Base-by-base conservation (phyloP, 306 rosid genomes). In the Elaeagnus macrophylla region DNA sequence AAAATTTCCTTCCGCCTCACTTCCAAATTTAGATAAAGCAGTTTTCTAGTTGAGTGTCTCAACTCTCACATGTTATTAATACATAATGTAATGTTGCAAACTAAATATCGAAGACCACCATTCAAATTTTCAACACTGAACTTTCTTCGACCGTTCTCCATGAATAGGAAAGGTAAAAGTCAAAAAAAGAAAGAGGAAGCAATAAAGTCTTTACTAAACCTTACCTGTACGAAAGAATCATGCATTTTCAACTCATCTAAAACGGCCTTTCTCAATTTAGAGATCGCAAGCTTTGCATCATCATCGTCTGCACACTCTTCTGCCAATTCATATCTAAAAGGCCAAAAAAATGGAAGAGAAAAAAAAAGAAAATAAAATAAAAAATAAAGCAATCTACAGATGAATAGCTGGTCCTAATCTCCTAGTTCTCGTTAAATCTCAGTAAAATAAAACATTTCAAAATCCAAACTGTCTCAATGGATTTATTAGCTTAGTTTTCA, bases 241-340 rank as follows among this genome's bases (percentile, higher is more conserved):
- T 88, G 99, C 96, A 83, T 71, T 72, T 81, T 77, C 65, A 81
- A 70, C 62, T 81, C 83, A 62, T 43, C 65, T 6, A 61, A 42
- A 67, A 74, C 75, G 8, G 65, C 72, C 54, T 48, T 74, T 53
- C 79, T 77, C 67, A 81, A 51, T 45, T 68, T 59, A 37, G 73
- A 65, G 62, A 81, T 77, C 10, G 72, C 69, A 54, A 66, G 57
- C 69, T 80, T 93, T 39, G 86, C 95, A 53, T 93, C 99, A 58
- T 93, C 99, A 67, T 93, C 99, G 54, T 93, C 96, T 12, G 99
- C 89, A 73, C 95, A 85, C 57, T 85, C 90, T 63, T 76, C 94
- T 15, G 96, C 99, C 64, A 61, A 68, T 42, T 74, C 83, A 69
- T 74, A 81, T 62, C 87, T 81, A 52, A 59, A 51, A 37, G 54